These are phyloP conservation scores for Priceomyces medius DNA, from an alignment of 805 yeast species.

Conservation along the genomic window DNA sequence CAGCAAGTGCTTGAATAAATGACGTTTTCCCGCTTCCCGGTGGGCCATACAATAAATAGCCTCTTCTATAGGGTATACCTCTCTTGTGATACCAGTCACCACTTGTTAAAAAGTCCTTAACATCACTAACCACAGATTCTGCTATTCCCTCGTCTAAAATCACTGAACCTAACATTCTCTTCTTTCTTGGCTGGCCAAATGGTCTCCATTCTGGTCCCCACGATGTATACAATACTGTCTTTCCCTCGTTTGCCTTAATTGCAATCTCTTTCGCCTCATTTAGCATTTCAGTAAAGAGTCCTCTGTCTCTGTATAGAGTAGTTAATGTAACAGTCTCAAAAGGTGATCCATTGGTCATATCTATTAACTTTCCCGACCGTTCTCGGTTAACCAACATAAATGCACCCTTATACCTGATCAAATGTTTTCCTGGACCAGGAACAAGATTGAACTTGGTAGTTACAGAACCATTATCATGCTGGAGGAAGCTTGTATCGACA, in stretches of 20 bases:
- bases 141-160: slow-evolving; percentile 76
- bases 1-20: slow-evolving; percentile 94
- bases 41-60: slow-evolving; percentile 91
- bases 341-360: slow-evolving; percentile 88
- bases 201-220: slow-evolving; percentile 99
- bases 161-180: slow-evolving; percentile 81
- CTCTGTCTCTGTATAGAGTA: slow-evolving; percentile 79
- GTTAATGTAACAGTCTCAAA: slow-evolving; percentile 95
- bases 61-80: slow-evolving; percentile 97
- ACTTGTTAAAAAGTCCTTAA: slow-evolving; percentile 71
- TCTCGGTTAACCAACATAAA: slow-evolving; percentile 87
- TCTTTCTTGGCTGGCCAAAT: slow-evolving; percentile 91
- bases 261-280: slow-evolving; percentile 86
- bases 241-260: slow-evolving; percentile 79
- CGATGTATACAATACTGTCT: slow-evolving; percentile 88
- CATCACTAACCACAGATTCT: slow-evolving; percentile 65
- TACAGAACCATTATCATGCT: slow-evolving; percentile 91
- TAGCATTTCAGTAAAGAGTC: slow-evolving; percentile 65
- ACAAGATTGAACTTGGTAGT: slow-evolving; percentile 85
- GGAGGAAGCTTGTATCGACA: slow-evolving; percentile 82
- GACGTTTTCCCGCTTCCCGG: slow-evolving; percentile 98
- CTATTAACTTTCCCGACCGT: slow-evolving; percentile 83
- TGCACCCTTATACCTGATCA: slow-evolving; percentile 81
- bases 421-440: slow-evolving; percentile 96
- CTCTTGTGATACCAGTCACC: slow-evolving; percentile 92